Evolutionary conservation across 306 rosid genomes (phyloP), one percentile per base, ranked within the genome.

Genomic region (Potentilla sterilis): DNA sequence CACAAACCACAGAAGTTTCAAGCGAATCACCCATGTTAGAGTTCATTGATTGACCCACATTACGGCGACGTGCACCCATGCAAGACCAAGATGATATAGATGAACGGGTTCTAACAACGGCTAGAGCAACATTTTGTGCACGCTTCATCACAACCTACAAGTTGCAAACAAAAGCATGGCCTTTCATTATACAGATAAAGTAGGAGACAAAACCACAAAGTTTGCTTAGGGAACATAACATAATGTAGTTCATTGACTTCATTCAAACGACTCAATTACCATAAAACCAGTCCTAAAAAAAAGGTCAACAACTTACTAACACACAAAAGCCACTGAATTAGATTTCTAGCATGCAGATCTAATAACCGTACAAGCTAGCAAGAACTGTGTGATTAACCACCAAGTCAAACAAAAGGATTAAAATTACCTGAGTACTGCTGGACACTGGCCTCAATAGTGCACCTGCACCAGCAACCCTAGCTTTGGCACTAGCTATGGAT

Each of bases 61-160:
- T 87, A 41, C 98, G 95, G 34, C 93, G 91, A 5, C 97, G 96
- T 16, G 96, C 97, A 40, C 93, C 96, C 88, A 95, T 95, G 89
- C 98, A 95, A 63, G 97, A 95, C 98, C 98, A 95, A 1, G 97
- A 90, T 58, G 96, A 81, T 70, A 95, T 72, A 1, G 97, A 90
- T 63, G 98, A 89, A 66, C 91, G 98, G 34, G 96, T 95, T 75
- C 97, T 83, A 34, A 95, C 97, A 71, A 95, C 98, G 70, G 97
- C 97, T 78, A 90, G 83, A 77, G 97, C 98, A 79, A 91, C 98
- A 83, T 92, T 93, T 74, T 93, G 92, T 16, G 98, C 98, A 57
- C 98, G 89, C 86, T 87, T 89, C 89, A 95, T 92, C 75, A 88
- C 96, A 76, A 88, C 97, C 98, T 92, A 83, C 43, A 77, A 74